Evolutionary conservation across 2,329 filamentous ascomycete species (phyloP).

Genomic region (Aspergillus sp.): DNA sequence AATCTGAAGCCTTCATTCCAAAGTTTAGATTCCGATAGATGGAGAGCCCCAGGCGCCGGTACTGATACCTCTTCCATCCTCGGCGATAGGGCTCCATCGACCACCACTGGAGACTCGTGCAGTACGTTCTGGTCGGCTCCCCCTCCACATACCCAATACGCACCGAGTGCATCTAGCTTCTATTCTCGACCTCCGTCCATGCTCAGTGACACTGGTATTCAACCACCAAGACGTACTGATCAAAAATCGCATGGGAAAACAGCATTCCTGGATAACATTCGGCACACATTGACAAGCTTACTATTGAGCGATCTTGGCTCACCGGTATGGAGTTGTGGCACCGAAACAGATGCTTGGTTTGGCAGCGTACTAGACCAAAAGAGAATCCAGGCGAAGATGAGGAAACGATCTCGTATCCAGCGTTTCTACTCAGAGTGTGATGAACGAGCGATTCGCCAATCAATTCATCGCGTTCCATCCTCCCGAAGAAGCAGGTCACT

Average conservation of each 20-base stretch:
- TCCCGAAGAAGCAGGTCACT: conserved; percentile 37
- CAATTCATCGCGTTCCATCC: conserved; percentile 21
- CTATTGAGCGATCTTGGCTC: conserved; percentile 87
- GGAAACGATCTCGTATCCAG: conserved; percentile 38
- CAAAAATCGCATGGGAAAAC: conserved; percentile 65
- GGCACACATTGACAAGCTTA: conserved; percentile 77
- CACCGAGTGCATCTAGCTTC: conserved; percentile 61
- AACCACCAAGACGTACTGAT: conserved; percentile 32
- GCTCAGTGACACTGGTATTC: conserved; percentile 38
- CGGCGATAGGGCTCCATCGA: conserved; percentile 70
- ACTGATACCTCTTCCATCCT: conserved; percentile 60
- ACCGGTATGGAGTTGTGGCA: conserved; percentile 80
- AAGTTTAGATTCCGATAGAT: conserved; percentile 68
- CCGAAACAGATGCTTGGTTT: conserved; percentile 92
- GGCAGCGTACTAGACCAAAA: conserved; percentile 51
- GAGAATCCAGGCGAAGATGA: conserved; percentile 43
- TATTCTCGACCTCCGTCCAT: conserved; percentile 46
- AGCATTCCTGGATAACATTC: conserved; percentile 74
- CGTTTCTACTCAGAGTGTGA: conserved; percentile 40
- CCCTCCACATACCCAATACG: conserved; percentile 64
- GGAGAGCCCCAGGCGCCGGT: conserved; percentile 56
- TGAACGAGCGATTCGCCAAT: conserved; percentile 27
- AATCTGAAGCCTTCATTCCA: conserved; percentile 65
- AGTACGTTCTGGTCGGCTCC: conserved; percentile 90
- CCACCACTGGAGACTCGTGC: conserved; percentile 67